Percentiles rank a stretch among this genome's conserved stretches.
Conservation (phyloP, 352 stramenopile species). For the Blastocystis sp. region DNA sequence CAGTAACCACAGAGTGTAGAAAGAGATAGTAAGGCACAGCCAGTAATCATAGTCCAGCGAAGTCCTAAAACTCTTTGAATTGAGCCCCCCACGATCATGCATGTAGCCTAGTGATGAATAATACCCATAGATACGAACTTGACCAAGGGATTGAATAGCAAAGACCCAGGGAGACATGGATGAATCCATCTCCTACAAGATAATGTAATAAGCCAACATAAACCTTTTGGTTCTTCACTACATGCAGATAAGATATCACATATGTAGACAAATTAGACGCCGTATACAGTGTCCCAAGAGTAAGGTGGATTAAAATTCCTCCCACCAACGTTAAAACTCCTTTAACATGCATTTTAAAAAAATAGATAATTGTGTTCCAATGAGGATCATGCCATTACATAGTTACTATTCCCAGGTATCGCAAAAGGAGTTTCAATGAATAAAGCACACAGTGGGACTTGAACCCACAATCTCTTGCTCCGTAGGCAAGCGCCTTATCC, state of each 20-base stretch:
- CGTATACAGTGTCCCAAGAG: constrained; percentile 65
- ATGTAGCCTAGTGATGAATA: constrained; percentile 9
- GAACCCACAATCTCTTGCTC: constrained; percentile 64
- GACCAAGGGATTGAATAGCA: constrained; percentile 40
- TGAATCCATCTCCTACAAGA: constrained; percentile 25
- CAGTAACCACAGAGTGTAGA: constrained; percentile 54
- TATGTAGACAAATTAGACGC: constrained; percentile 51
- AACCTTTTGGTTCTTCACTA: constrained; percentile 17
- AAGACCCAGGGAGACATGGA: constrained; percentile 52
- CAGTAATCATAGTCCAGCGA: neutral
- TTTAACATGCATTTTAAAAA: constrained; percentile 51
- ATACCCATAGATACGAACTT: neutral
- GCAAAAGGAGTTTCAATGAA: neutral
- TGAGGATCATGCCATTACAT: too few relatives aligned
- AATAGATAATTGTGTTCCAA: constrained; percentile 21
- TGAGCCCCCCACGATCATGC: constrained; percentile 27
- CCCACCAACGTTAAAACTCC: constrained; percentile 49
- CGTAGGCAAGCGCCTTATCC: constrained; percentile 62
- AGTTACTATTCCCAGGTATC: too few relatives aligned
- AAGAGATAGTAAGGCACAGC: constrained; percentile 2
- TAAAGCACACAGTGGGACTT: constrained; percentile 58
- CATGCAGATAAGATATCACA: constrained; percentile 62
- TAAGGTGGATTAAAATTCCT: constrained; percentile 66
- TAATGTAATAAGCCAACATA: neutral
- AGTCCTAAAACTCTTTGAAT: constrained; percentile 33